Conservation (phyloP, 1,284 basidiomycete genomes). For the Sporisorium reilianum region DNA sequence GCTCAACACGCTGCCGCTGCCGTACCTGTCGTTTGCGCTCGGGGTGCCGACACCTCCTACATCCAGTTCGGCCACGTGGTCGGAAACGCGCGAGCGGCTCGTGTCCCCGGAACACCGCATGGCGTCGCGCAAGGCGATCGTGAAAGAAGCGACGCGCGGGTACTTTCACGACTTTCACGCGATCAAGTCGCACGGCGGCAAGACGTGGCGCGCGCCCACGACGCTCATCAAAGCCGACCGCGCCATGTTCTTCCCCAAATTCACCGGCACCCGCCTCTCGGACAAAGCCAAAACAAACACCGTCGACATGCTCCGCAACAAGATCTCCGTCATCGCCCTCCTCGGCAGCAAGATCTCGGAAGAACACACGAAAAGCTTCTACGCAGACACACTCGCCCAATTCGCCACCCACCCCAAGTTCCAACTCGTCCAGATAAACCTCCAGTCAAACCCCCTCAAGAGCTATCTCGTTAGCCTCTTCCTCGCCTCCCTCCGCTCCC, state of each 20-base stretch:
- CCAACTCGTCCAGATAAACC: conserved; percentile 86
- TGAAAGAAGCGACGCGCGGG: conserved; percentile 86
- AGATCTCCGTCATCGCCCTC: conserved; percentile 83
- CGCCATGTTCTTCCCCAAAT: conserved; percentile 87
- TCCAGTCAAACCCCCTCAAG: conserved; percentile 91
- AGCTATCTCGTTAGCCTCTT: conserved; percentile 88
- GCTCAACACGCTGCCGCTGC: conserved; percentile 69
- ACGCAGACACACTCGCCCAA: conserved; percentile 75
- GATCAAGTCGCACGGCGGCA: conserved; percentile 85
- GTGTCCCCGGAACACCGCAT: conserved; percentile 73
- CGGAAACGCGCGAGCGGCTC: conserved; percentile 78
- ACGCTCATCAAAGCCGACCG: conserved; percentile 77
- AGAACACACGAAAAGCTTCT: conserved; percentile 83
- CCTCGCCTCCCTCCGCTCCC: conserved; percentile 78
- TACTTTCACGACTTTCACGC: conserved; percentile 92
- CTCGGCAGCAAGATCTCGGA: conserved; percentile 84
- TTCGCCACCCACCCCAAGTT: conserved; percentile 78
- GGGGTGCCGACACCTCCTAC: conserved; percentile 76
- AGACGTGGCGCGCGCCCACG: conserved; percentile 92
- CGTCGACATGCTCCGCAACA: conserved; percentile 80
- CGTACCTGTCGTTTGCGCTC: conserved; percentile 78
- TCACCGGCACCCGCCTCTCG: conserved; percentile 79
- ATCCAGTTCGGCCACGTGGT: conserved; percentile 76
- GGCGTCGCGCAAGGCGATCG: conserved; percentile 64
- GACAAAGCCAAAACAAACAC: conserved; percentile 78